These are phyloP conservation scores for Pseudogymnoascus sp. DNA, from an alignment of 2,329 filamentous ascomycete genomes.

Conservation along the genomic window DNA sequence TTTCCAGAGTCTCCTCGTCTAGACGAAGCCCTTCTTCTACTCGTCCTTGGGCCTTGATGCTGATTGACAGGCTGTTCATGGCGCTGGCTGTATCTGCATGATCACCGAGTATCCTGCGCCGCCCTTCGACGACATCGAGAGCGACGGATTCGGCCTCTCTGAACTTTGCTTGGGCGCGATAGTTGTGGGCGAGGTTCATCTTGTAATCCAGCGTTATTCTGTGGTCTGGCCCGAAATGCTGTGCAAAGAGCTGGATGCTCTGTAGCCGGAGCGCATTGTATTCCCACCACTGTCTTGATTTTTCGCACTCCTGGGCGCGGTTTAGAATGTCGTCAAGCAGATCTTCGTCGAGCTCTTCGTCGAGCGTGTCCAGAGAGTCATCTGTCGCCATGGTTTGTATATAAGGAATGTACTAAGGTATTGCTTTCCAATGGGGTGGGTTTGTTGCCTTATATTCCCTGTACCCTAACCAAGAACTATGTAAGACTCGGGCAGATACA, in stretches of 20 bases:
- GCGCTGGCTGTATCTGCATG: background rate
- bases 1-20: background rate
- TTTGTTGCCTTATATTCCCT: background rate
- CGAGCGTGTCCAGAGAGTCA: background rate
- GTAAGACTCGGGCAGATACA: background rate
- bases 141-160: background rate
- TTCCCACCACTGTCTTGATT: background rate
- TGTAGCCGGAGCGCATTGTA: background rate
- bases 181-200: constrained; percentile 1
- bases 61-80: background rate
- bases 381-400: background rate
- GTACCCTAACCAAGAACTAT: background rate
- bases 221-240: background rate
- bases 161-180: background rate
- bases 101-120: background rate
- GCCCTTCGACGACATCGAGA: background rate
- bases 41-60: background rate
- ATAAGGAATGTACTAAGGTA: background rate
- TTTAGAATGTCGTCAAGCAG: background rate
- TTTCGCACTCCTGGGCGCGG: background rate
- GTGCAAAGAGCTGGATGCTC: background rate
- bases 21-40: background rate
- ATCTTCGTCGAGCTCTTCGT: background rate
- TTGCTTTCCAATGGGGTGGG: background rate
- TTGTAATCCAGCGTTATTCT: background rate